Conservation (phyloP, 176 grass and related monocot genomes). For the Tillandsia leiboldiana region DNA sequence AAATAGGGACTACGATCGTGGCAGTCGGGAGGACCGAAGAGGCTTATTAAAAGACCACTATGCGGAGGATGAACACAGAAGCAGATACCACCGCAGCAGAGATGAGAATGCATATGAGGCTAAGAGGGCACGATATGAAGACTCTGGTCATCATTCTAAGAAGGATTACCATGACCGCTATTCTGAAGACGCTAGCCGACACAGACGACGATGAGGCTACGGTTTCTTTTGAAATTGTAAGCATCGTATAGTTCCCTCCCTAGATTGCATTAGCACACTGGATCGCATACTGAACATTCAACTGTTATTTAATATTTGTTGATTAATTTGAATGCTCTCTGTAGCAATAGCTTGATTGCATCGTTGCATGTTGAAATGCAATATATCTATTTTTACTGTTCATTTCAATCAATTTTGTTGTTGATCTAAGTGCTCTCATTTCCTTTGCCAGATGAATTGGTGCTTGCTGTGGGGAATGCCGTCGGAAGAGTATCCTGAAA, state of each 20-base stretch:
- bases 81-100: slow-evolving; percentile 5
- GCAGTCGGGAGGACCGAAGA: slow-evolving; percentile 23
- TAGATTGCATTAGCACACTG: neutral
- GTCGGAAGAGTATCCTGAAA: neutral
- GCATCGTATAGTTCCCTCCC: neutral
- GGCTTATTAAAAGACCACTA: neutral
- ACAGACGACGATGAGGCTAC: neutral
- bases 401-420: no score
- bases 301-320: no score
- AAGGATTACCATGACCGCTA: slow-evolving; percentile 39
- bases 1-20: slow-evolving; percentile 24
- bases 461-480: no score
- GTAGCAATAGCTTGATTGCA: no score
- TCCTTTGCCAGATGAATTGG: no score
- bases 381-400: no score
- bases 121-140: slow-evolving; percentile 28
- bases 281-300: no score
- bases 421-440: no score
- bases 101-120: slow-evolving; percentile 32
- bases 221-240: slow-evolving; percentile 17
- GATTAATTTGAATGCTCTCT: no score
- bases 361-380: no score
- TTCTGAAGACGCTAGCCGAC: slow-evolving; percentile 37
- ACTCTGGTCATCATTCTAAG: slow-evolving; percentile 20
- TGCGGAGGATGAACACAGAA: slow-evolving; percentile 21